Evolutionary conservation across 2,329 filamentous ascomycete genomes (phyloP).

Genomic region (Arachnopeziza araneosa): DNA sequence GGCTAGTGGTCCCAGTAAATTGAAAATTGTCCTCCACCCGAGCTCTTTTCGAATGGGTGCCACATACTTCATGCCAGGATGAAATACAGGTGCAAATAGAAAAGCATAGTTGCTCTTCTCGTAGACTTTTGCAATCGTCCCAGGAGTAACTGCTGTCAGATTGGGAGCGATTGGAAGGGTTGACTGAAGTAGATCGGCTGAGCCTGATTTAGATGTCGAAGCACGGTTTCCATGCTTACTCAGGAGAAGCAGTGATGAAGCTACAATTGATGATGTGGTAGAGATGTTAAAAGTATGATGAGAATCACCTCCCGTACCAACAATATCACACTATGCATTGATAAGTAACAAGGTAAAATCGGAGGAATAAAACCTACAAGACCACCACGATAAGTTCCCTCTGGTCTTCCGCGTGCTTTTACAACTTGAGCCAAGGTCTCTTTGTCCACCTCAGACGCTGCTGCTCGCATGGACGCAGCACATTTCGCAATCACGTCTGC

Average conservation of each 20-base stretch:
- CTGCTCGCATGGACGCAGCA: constrained; percentile 76
- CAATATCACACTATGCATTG: constrained; percentile 68
- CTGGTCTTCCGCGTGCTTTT: constrained; percentile 51
- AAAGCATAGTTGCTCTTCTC: constrained; percentile 84
- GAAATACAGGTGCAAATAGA: constrained; percentile 92
- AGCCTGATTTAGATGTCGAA: constrained; percentile 91
- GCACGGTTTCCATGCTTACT: constrained; percentile 96
- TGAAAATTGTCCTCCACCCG: constrained; percentile 95
- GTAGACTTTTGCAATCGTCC: constrained; percentile 69
- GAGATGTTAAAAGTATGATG: constrained; percentile 99
- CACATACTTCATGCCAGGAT: constrained; percentile 88
- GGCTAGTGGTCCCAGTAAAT: constrained; percentile 84
- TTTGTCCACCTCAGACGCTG: constrained; percentile 67
- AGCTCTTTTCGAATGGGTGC: constrained; percentile 81
- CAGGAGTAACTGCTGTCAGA: constrained; percentile 67
- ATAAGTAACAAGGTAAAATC: constrained; percentile 4
- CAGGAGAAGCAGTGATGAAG: constrained; percentile 76
- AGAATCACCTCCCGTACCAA: constrained; percentile 91
- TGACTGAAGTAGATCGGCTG: constrained; percentile 80
- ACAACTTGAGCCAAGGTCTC: constrained; percentile 56
- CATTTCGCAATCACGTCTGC: constrained; percentile 83
- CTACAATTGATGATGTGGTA: constrained; percentile 89
- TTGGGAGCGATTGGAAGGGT: constrained; percentile 68
- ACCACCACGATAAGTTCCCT: constrained; percentile 75
- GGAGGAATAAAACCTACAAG: constrained; percentile 53